Evolutionary conservation across 176 grass and related monocot species (phyloP).

Genomic region (Juncus effusus): DNA sequence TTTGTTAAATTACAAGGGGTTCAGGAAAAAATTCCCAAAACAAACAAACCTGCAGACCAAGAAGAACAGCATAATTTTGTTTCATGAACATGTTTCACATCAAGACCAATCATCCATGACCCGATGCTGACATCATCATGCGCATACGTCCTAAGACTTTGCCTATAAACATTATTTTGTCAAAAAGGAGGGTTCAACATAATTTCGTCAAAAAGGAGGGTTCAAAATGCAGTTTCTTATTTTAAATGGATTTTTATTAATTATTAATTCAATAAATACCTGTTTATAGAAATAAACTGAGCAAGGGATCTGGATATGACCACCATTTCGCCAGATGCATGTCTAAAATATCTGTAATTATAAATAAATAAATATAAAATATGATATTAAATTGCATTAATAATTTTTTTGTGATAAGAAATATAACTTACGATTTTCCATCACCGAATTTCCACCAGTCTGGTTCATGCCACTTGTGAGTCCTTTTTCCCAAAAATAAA

Average conservation of each 20-base stretch:
- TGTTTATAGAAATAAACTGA: conserved; percentile 99
- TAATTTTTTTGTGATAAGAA: conserved; percentile 5
- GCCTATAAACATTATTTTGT: conserved; percentile 35
- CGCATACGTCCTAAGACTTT: conserved; percentile 80
- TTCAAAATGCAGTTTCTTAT: neutral
- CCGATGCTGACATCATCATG: conserved; percentile 98
- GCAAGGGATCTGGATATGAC: conserved; percentile 88
- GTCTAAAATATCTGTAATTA: conserved; percentile 79
- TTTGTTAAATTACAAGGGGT: too few relatives aligned
- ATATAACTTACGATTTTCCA: conserved; percentile 79
- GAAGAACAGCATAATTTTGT: conserved; percentile 92
- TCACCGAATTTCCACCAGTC: conserved; percentile 99
- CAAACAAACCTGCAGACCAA: conserved; percentile 71
- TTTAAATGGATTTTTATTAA: neutral
- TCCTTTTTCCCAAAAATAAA: conserved; percentile 53
- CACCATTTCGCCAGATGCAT: conserved; percentile 94
- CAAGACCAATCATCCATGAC: conserved; percentile 95
- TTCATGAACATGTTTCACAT: conserved; percentile 92
- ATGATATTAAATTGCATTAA: conserved; percentile 12
- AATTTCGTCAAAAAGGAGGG: neutral
- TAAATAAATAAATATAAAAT: conserved; percentile 27
- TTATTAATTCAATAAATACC: conserved; percentile 22
- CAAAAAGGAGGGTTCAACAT: neutral
- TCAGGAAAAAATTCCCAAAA: neutral
- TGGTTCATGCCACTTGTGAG: conserved; percentile 93